Percentiles rank a stretch among this genome's conserved stretches.
phyloP scores from a whole-genome alignment of 2,329 filamentous ascomycete species.

The Aspergillus pseudoglaucus region DNA sequence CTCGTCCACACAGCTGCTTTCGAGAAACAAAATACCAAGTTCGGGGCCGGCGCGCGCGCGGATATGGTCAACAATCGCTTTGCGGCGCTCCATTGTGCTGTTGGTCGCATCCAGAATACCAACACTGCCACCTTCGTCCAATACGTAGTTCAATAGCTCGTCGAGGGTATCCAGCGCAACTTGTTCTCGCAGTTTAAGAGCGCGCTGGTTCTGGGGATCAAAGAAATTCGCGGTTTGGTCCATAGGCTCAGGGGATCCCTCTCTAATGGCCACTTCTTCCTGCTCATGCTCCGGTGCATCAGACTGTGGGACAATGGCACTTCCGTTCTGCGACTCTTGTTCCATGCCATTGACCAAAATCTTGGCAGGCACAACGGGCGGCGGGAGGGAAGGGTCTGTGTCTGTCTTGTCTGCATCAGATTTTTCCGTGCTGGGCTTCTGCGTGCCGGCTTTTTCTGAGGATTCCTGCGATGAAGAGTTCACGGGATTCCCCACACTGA shows the following conservation, averaged over 20 bases:
- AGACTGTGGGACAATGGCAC: conserved; percentile 20
- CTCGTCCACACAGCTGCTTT: conserved; percentile 84
- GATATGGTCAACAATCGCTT: conserved; percentile 76
- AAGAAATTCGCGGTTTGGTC: conserved; percentile 94
- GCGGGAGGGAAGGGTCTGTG: conserved; percentile 30
- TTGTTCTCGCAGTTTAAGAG: conserved; percentile 78
- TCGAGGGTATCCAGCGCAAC: conserved; percentile 88
- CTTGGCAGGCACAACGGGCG: conserved; percentile 41
- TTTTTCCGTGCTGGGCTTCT: conserved; percentile 3
- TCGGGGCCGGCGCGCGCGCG: conserved; percentile 73
- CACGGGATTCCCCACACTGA: conserved; percentile 25
- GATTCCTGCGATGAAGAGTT: conserved; percentile 7
- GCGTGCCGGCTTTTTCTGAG: conserved; percentile 11
- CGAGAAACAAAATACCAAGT: conserved; percentile 87
- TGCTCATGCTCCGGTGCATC: conserved; percentile 11
- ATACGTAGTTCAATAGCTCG: conserved; percentile 82
- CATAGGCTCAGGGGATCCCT: conserved; percentile 47
- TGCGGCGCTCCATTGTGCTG: conserved; percentile 79
- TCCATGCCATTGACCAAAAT: conserved; percentile 55
- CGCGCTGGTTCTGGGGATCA: conserved; percentile 77
- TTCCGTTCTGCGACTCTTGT: conserved; percentile 21
- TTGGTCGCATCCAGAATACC: conserved; percentile 97
- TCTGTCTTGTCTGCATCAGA: conserved; percentile 7
- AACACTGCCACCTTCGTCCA: conserved; percentile 74
- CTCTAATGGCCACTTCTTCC: conserved; percentile 16